Base-by-base conservation (phyloP, 2,329 filamentous ascomycete species). In the Claviceps spartinae region DNA sequence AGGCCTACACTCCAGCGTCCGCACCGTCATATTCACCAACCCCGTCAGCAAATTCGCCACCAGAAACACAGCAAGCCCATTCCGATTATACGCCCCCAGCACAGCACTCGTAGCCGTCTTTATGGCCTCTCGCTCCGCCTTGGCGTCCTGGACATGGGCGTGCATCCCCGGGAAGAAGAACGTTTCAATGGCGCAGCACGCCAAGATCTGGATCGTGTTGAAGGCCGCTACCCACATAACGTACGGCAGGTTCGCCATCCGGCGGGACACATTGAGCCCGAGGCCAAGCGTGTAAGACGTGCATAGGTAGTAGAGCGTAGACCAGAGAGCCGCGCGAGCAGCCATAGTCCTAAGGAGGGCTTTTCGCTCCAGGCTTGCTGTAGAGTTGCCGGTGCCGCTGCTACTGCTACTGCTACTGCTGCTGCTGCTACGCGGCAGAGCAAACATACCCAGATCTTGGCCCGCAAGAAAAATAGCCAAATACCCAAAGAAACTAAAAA, bases 401-500 rank as follows among this genome's bases (percentile, higher is more conserved):
- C 76, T 63, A 22, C 20, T 22, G 20, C 20, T 22, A 1, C 20
- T 22, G 3, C 69, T 70, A 56, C 68, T 70, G 54, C 68, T 61
- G 56, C 63, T 69, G 60, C 76, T 63, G 63, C 66, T 70, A 54
- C 81, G 67, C 3, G 88, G 87, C 40, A 97, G 78, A 54, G 93
- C 78, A 55, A 83, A 79, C 68, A 90, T 82, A 48, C 93, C 93
- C 18, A 84, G 79, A 42, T 86, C 85, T 63, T 94, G 88, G 3
- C 93, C 93, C 0, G 87, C 82, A 41, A 98, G 79, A 67, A 96
- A 98, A 54, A 98, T 96, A 47, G 91, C 86, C 46, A 98, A 77
- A 64, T 98, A 98, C 4, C 93, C 93, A 48, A 87, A 69, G 66
- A 97, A 95, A 51, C 89, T 95, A 67, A 91, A 95, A n/a, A 98